Base-by-base conservation (phyloP, 805 yeast species). In the Metschnikowia bowlesiae region DNA sequence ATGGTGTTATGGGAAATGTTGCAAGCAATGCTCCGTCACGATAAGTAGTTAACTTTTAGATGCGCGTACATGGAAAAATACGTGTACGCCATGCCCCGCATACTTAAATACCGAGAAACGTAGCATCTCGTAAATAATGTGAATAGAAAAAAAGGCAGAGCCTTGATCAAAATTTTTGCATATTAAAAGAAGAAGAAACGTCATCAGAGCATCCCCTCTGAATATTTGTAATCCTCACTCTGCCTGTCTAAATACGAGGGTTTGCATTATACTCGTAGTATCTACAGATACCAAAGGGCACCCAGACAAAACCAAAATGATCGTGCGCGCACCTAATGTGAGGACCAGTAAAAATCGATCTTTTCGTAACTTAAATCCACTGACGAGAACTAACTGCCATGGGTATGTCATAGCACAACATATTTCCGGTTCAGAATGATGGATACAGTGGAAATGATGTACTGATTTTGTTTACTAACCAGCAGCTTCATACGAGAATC, bases 401-500 rank as follows among this genome's bases (percentile, higher is more conserved):
- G 57, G 54, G 57, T 54, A 54, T 43, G 57, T 54, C 18, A 14
- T 39, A 18, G 44, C 47, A 16, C 34, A 6, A 18, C 8, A 18
- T 26, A 29, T 10, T n/a, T 35, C 18, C 18, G 10, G 34, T 6
- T 6, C 14, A 14, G 30, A 34, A 16, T 18, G 22, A 2, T 11
- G 14, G 11, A 22, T 38, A 14, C n/a, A 14, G 18, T 16, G 18
- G 13, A 8, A 22, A n/a, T 6, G 8, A 9, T 6, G 13, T 6
- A 8, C n/a, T 6, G 11, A 8, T 14, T 14, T 29, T 11, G 10
- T 8, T 8, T 52, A 51, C 59, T 56, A 58, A 58, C 59, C 9
- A 37, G 46, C 48, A 63, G 64, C 64, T 39, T 44, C 60, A 13
- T 73, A 73, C 63, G 68, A 60, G 34, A 61, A 69, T 59, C 82